Evolutionary conservation across 2,329 filamentous ascomycete species (phyloP), one percentile per base, ranked within the genome.

Genomic region (Calonectria pseudoturangicola): DNA sequence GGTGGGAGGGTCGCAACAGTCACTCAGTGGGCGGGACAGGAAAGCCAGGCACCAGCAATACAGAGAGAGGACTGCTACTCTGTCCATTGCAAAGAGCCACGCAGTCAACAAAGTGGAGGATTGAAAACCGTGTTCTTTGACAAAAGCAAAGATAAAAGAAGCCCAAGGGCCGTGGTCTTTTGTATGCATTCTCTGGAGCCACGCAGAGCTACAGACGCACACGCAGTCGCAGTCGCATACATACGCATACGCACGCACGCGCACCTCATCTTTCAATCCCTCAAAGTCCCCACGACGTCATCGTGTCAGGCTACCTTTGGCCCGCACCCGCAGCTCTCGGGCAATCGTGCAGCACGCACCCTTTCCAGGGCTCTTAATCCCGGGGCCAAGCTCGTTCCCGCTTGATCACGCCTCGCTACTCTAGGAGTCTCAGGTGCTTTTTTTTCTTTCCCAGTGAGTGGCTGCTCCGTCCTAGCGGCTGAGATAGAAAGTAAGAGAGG

Each of bases 41-140:
- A 21, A 12, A 28, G 28, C 58, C 47, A 69, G 66, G 66, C 66
- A 69, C 25, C 66, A 39, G 41, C 33, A 51, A 28, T 33, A 15
- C 25, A 43, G 41, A 28, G 12, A 36, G 66, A 21, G 16, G 15
- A 16, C 27, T 8, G 51, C 18, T 41, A 62, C 45, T 48, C 27
- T 68, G 43, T 66, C 48, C 48, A 54, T 8, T 62, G 21, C n/a
- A 10, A 58, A 63, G 18, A 51, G 54, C 66, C 56, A 36, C 66
- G 56, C 56, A 63, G 25, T 6, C 41, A 45, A 13, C 12, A 6
- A 43, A 45, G 36, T 43, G 54, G 43, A 50, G 39, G 33, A 39
- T 51, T 33, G 68, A 66, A 48, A 71, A 71, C 51, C 41, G 68
- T 71, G 68, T 71, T 71, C 68, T 66, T 60, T 67, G 39, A 10